Percentiles rank a stretch among this genome's conserved stretches.
These are phyloP conservation scores for Chrysosporium keratinophilum DNA, from an alignment of 2,329 filamentous ascomycete species.

Conservation along the genomic window DNA sequence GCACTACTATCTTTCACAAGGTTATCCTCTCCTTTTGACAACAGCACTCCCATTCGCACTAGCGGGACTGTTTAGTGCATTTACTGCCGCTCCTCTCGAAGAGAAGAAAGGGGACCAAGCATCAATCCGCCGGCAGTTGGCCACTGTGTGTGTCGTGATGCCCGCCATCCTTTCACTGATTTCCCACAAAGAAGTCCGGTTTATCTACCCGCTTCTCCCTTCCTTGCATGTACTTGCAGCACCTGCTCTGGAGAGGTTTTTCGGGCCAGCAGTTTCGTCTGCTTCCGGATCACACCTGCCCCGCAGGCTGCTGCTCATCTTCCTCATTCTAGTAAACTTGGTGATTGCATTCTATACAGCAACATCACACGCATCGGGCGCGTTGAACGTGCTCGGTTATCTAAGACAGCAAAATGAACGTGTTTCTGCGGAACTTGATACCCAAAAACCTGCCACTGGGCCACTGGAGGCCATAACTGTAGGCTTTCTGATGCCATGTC, in stretches of 20 bases:
- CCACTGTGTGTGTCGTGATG: constrained; percentile 50
- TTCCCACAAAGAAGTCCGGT: constrained; percentile 93
- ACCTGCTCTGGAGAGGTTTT: constrained; percentile 55
- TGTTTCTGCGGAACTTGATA: constrained; percentile 29
- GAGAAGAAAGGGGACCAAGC: constrained; percentile 4
- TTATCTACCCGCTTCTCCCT: constrained; percentile 86
- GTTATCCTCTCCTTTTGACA: constrained; percentile 74
- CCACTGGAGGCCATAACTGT: constrained; percentile 38
- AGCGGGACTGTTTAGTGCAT: constrained; percentile 49
- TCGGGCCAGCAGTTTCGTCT: constrained; percentile 39
- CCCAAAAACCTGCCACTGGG: constrained; percentile 12
- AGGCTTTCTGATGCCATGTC: constrained; percentile 88
- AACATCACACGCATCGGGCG: constrained; percentile 67
- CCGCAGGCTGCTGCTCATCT: constrained; percentile 45
- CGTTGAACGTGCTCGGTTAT: constrained; percentile 62
- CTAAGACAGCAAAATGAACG: constrained; percentile 65
- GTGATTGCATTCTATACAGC: constrained; percentile 63
- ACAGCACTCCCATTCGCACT: constrained; percentile 69
- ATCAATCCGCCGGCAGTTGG: constrained; percentile 45
- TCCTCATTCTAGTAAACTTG: constrained; percentile 56
- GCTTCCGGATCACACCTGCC: constrained; percentile 31
- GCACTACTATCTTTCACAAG: constrained; percentile 91
- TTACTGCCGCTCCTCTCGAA: constrained; percentile 28
- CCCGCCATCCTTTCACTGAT: constrained; percentile 60
- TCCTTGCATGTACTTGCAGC: constrained; percentile 74